These are phyloP conservation scores for Eucalyptus rudis DNA, from an alignment of 345 rosid species.

Conservation along the genomic window DNA sequence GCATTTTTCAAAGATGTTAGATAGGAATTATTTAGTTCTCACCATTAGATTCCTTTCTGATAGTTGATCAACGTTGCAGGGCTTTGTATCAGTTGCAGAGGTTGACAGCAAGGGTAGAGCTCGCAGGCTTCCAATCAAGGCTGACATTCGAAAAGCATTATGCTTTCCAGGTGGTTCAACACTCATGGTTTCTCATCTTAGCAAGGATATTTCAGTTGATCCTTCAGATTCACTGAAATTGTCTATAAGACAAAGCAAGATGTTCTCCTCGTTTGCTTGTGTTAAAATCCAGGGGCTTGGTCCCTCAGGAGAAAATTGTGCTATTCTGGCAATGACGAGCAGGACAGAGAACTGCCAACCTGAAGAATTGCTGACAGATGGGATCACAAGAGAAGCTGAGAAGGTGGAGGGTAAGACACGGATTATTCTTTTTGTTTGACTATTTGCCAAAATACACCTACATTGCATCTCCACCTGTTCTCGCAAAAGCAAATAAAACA, in stretches of 20 bases:
- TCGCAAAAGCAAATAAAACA: neutral
- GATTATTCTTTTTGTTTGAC: neutral
- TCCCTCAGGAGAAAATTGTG: neutral
- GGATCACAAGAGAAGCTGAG: neutral
- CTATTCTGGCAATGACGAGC: neutral
- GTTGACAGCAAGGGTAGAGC: slow-evolving; percentile 66
- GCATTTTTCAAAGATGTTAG: neutral
- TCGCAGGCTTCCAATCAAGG: slow-evolving; percentile 48
- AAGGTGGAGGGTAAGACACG: neutral
- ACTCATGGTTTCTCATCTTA: slow-evolving; percentile 72
- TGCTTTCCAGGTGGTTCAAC: slow-evolving; percentile 86
- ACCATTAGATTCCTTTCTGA: neutral
- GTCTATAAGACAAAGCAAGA: slow-evolving; percentile 9
- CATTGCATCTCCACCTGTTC: neutral
- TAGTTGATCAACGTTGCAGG: slow-evolving; percentile 22
- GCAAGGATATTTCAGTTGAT: slow-evolving; percentile 8
- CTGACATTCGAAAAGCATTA: slow-evolving; percentile 53
- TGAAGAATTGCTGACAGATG: neutral
- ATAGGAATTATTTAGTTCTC: neutral
- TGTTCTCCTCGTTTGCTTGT: slow-evolving; percentile 5
- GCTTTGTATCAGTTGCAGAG: slow-evolving; percentile 51
- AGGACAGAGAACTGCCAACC: neutral
- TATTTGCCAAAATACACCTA: neutral
- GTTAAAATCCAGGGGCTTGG: slow-evolving; percentile 2
- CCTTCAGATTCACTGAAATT: slow-evolving; percentile 7